phyloP scores from a whole-genome alignment of 768 basidiomycete species.

The Holtermannia corniformis region DNA sequence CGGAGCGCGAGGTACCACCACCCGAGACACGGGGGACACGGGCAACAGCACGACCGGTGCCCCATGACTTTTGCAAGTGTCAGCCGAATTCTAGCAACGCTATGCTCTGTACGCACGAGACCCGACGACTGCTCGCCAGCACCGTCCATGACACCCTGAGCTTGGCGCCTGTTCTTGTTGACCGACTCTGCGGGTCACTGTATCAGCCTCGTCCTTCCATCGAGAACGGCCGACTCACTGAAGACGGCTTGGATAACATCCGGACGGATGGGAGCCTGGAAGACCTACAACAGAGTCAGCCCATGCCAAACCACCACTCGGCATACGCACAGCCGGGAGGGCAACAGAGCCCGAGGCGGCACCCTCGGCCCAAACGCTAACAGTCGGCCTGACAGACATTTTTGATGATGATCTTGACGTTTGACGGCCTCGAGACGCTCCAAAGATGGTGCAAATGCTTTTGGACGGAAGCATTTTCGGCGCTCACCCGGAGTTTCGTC shows the following conservation, averaged over 20 bases:
- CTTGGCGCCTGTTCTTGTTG: constrained; percentile 95
- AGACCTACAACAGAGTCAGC: constrained; percentile 40
- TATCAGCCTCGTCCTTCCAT: neutral
- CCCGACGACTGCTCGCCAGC: constrained; percentile 98
- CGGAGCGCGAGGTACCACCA: constrained; percentile 95
- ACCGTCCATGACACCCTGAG: constrained; percentile 92
- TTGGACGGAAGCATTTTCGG: too few relatives aligned
- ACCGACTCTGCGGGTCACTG: constrained; percentile 63
- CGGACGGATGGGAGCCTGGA: constrained; percentile 95
- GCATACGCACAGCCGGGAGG: constrained; percentile 82
- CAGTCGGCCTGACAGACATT: constrained; percentile 91
- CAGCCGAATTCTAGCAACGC: too few relatives aligned
- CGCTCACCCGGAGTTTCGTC: too few relatives aligned
- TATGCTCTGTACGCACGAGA: too few relatives aligned
- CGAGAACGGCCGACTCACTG: constrained; percentile 57
- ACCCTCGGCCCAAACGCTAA: constrained; percentile 68
- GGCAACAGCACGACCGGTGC: constrained; percentile 98
- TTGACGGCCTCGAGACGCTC: too few relatives aligned
- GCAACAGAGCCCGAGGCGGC: constrained; percentile 81
- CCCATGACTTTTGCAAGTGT: too few relatives aligned
- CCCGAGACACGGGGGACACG: constrained; percentile 99
- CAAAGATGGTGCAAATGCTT: too few relatives aligned
- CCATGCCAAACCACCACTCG: too few relatives aligned
- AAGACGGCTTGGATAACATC: constrained; percentile 98
- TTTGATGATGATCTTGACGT: constrained; percentile 7